These are phyloP conservation scores for Pleurotus ostreatus DNA, from an alignment of 768 basidiomycete species.

Conservation along the genomic window DNA sequence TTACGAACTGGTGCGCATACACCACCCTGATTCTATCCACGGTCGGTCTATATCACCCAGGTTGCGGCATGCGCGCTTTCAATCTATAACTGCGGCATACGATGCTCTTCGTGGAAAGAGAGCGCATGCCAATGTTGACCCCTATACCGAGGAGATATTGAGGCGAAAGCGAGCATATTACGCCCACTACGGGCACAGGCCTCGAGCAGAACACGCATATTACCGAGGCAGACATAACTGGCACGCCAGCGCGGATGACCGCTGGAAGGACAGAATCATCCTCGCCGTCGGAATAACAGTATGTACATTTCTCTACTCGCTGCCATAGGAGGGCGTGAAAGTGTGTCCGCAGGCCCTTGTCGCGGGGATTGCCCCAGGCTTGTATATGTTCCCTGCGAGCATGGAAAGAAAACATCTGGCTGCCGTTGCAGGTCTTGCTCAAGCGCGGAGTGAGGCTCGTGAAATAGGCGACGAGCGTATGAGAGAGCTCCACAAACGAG, in stretches of 20 bases:
- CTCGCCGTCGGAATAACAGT: constrained; percentile 53
- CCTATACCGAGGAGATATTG: constrained; percentile 10
- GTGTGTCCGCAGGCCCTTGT: constrained; percentile 33
- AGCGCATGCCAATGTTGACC: constrained; percentile 14
- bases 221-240: constrained; percentile 34
- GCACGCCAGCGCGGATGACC: constrained; percentile 56
- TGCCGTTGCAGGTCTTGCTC: constrained; percentile 55
- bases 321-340: not conserved
- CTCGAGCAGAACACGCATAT: constrained; percentile 34
- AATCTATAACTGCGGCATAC: constrained; percentile 66
- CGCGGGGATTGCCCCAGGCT: constrained; percentile 38
- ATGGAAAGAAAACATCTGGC: constrained; percentile 42
- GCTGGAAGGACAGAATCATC: constrained; percentile 64
- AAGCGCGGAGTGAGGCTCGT: constrained; percentile 54
- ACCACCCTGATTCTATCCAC: constrained; percentile 68
- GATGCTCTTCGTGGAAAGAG: constrained; percentile 53
- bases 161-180: constrained; percentile 19
- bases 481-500: constrained; percentile 44
- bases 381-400: constrained; percentile 30
- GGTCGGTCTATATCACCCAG: constrained; percentile 36
- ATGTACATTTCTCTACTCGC: constrained; percentile 15
- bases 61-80: constrained; percentile 60
- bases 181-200: constrained; percentile 37
- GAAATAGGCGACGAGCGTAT: constrained; percentile 53
- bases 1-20: constrained; percentile 74